Evolutionary conservation across 257 asterid genomes (phyloP).

Genomic region (Solanum okadae): DNA sequence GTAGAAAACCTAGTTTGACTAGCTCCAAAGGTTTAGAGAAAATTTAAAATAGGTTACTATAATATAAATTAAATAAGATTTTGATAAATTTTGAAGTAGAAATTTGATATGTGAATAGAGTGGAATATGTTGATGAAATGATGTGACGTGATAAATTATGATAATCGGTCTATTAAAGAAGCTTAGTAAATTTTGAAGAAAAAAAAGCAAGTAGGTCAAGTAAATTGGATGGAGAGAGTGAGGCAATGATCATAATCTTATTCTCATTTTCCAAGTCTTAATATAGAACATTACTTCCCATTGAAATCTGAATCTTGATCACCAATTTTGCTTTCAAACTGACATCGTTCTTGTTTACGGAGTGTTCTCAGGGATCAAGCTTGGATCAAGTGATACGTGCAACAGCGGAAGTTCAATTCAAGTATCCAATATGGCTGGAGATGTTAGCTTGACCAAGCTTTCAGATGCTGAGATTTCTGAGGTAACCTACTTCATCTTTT

Average conservation of each 20-base stretch:
- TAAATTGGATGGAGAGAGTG: neutral
- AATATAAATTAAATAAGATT: neutral
- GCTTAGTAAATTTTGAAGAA: neutral
- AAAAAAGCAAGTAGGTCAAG: neutral
- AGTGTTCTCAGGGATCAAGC: constrained; percentile 30
- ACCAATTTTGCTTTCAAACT: neutral
- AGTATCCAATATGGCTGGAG: constrained; percentile 24
- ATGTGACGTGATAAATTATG: neutral
- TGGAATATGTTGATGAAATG: neutral
- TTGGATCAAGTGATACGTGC: constrained; percentile 14
- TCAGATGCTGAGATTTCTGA: constrained; percentile 30
- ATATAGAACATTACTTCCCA: neutral
- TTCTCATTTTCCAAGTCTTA: neutral
- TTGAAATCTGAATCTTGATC: neutral
- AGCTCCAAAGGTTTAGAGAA: no score
- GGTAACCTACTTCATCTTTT: constrained; percentile 21
- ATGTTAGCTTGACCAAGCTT: constrained; percentile 22
- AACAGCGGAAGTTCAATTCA: constrained; percentile 19
- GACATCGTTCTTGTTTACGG: neutral
- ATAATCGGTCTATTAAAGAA: neutral
- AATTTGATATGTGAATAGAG: neutral
- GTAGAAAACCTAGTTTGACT: no score
- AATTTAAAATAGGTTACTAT: neutral
- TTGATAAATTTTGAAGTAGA: neutral
- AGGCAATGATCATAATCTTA: neutral